phyloP scores from a whole-genome alignment of 129 eudicot genomes.

The Erigeron canadensis region DNA sequence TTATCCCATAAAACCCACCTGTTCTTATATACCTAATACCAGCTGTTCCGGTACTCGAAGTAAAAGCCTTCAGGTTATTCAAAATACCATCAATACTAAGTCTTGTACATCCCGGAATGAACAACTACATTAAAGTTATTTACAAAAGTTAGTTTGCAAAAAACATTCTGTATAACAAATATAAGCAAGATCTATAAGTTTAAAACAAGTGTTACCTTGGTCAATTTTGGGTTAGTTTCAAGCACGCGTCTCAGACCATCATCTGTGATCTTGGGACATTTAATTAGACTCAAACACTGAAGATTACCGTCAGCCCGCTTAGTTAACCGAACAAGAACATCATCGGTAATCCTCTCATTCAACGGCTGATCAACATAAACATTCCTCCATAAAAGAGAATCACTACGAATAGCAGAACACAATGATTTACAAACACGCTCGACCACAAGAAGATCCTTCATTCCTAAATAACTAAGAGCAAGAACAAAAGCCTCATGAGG shows the following conservation, averaged over 20 bases:
- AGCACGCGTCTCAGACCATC: slow-evolving; percentile 65
- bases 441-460: slow-evolving; percentile 60
- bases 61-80: slow-evolving; percentile 46
- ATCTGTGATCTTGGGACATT: slow-evolving; percentile 76
- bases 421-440: slow-evolving; percentile 77
- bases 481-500: slow-evolving; percentile 61
- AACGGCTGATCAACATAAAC: slow-evolving; percentile 70
- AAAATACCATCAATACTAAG: slow-evolving; percentile 66
- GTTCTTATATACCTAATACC: slow-evolving; percentile 71
- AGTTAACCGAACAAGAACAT: slow-evolving; percentile 61
- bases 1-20: slow-evolving; percentile 68
- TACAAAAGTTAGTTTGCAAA: neutral
- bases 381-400: slow-evolving; percentile 68
- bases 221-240: slow-evolving; percentile 52
- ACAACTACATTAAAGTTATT: slow-evolving; percentile 21
- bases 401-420: slow-evolving; percentile 48
- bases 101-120: slow-evolving; percentile 83
- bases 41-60: slow-evolving; percentile 27
- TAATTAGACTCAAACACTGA: slow-evolving; percentile 67
- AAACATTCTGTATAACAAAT: neutral
- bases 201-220: slow-evolving; percentile 51
- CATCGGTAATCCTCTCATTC: slow-evolving; percentile 74
- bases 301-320: slow-evolving; percentile 69
- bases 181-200: neutral
- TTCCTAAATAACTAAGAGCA: slow-evolving; percentile 66